These are phyloP conservation scores for Lactifluus piperatus DNA, from an alignment of 768 basidiomycete species.

Conservation along the genomic window DNA sequence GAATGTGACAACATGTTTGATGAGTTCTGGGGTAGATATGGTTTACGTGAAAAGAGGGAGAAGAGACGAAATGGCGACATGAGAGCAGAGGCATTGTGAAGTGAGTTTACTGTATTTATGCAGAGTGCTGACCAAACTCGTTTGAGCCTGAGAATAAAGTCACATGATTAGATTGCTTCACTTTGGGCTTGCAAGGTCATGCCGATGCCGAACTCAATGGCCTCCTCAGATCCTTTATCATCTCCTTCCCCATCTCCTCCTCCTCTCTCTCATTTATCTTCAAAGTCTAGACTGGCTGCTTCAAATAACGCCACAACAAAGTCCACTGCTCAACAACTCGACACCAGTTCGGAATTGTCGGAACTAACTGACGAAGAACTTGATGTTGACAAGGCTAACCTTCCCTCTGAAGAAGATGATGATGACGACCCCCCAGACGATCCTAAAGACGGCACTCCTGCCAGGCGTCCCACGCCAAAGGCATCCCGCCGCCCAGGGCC, in stretches of 20 bases:
- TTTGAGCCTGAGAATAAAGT: too few relatives aligned
- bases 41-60: background rate
- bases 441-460: slow-evolving; percentile 19
- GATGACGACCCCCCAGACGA: slow-evolving; percentile 20
- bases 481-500: slow-evolving; percentile 65
- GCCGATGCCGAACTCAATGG: slow-evolving; percentile 45
- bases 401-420: slow-evolving; percentile 10
- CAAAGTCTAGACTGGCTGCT: slow-evolving; percentile 16
- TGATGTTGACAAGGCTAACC: slow-evolving; percentile 32
- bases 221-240: slow-evolving; percentile 56
- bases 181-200: too few relatives aligned
- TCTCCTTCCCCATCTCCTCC: slow-evolving; percentile 59
- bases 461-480: slow-evolving; percentile 24
- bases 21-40: slow-evolving; percentile 14
- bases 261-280: slow-evolving; percentile 31
- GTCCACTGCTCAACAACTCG: slow-evolving; percentile 32
- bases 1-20: slow-evolving; percentile 12
- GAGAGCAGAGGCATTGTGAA: slow-evolving; percentile 7
- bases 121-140: too few relatives aligned
- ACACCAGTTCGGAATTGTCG: slow-evolving; percentile 69
- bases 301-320: slow-evolving; percentile 24
- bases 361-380: slow-evolving; percentile 80
- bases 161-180: too few relatives aligned
- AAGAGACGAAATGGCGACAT: background rate
- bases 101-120: too few relatives aligned